phyloP scores from a whole-genome alignment of 139 green algal genomes.

The Haematococcus lacustris region DNA sequence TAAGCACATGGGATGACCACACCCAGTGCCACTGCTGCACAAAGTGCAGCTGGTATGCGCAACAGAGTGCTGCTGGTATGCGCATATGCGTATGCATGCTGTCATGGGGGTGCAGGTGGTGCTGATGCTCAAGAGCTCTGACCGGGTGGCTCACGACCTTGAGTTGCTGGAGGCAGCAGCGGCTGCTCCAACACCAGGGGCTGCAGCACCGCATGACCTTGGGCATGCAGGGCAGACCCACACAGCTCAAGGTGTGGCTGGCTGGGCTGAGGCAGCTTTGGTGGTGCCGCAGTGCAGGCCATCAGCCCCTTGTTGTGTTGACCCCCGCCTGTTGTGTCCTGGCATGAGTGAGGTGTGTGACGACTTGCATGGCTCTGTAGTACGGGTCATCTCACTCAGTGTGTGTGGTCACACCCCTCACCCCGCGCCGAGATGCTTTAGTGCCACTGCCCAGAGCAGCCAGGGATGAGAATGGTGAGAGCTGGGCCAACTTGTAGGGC shows the following conservation, averaged over 20 bases:
- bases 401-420: no score
- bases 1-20: neutral
- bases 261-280: neutral
- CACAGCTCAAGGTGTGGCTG: neutral
- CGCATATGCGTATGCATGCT: neutral
- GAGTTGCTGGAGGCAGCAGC: constrained; percentile 10
- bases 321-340: no score
- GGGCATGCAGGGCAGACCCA: neutral
- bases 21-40: neutral
- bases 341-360: no score
- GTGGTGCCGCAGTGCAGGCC: neutral
- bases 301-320: neutral
- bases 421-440: no score
- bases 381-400: no score
- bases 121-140: constrained; percentile 86
- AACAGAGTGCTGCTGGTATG: neutral
- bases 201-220: neutral
- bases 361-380: no score
- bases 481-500: no score
- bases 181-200: constrained; percentile 11
- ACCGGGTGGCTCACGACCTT: constrained; percentile 81
- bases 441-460: no score
- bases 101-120: constrained; percentile 56
- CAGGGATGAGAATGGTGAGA: no score
- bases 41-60: neutral